Conservation (phyloP, 352 stramenopile species). For the Globisporangium recalcitrans region DNA sequence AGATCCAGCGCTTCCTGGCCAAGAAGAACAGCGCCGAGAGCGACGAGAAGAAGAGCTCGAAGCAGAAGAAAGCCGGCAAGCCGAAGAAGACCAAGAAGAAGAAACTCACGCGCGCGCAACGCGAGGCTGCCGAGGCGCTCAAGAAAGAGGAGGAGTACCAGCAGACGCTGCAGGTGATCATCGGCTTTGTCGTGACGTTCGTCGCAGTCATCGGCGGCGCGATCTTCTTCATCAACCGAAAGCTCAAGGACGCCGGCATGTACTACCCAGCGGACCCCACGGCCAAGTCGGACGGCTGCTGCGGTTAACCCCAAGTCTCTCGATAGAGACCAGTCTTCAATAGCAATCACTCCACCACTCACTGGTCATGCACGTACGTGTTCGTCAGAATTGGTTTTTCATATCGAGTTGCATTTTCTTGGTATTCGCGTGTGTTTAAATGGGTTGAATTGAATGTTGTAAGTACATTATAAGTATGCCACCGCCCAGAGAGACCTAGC, state of each 20-base stretch:
- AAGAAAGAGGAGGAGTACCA: conserved; percentile 72
- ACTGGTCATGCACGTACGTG: not conserved
- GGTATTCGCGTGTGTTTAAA: not conserved
- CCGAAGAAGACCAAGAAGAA: conserved; percentile 62
- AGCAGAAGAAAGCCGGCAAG: conserved; percentile 20
- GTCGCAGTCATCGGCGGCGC: conserved; percentile 47
- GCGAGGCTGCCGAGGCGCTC: conserved; percentile 39
- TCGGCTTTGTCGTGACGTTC: conserved; percentile 64
- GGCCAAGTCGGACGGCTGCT: conserved; percentile 48
- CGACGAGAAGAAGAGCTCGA: conserved; percentile 19
- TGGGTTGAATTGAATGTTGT: not conserved
- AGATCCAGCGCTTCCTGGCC: conserved; percentile 60
- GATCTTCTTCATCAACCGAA: conserved; percentile 77
- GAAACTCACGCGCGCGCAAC: conserved; percentile 53
- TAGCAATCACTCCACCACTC: not conserved
- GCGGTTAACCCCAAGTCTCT: conserved; percentile 17
- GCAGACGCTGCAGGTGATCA: conserved; percentile 60
- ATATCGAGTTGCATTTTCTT: not conserved
- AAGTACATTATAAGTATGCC: conserved; percentile 17
- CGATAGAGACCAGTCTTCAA: not conserved
- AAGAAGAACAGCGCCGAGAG: conserved; percentile 31
- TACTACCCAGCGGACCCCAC: conserved; percentile 63
- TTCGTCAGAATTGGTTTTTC: not conserved
- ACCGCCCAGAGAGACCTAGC: not conserved
- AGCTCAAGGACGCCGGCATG: conserved; percentile 76